Evolutionary conservation across 176 grass and related monocot genomes (phyloP).

Genomic region (Musa troglodytarum): DNA sequence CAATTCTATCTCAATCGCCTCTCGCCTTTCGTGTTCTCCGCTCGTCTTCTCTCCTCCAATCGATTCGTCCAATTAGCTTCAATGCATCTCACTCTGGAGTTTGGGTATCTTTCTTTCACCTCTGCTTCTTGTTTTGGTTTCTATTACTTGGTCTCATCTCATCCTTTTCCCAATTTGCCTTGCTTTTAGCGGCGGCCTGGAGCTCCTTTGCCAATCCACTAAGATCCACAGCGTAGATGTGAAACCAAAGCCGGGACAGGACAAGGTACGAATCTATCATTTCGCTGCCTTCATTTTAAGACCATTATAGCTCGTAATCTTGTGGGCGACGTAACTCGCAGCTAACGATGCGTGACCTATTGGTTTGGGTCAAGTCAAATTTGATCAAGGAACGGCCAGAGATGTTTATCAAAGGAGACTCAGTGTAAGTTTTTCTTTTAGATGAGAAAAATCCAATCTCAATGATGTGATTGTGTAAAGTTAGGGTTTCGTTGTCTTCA

Average conservation of each 20-base stretch:
- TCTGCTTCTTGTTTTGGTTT: not conserved
- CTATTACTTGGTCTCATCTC: not conserved
- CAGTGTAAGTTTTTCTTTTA: conserved; percentile 42
- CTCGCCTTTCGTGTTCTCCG: not conserved
- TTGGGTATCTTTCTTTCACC: conserved; percentile 41
- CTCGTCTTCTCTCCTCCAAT: not conserved
- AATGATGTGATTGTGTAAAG: not conserved
- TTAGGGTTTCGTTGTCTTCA: not conserved
- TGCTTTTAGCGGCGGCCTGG: conserved; percentile 59
- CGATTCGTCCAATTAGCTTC: not conserved
- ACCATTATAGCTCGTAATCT: not conserved
- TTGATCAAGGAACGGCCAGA: conserved; percentile 92
- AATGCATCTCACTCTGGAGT: conserved; percentile 84
- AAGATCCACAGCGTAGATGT: conserved; percentile 78
- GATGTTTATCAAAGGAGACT: conserved; percentile 87
- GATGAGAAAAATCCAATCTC: not conserved
- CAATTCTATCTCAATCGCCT: too few relatives aligned
- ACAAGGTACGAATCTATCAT: conserved; percentile 25
- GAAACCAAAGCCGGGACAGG: conserved; percentile 26
- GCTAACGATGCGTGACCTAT: conserved; percentile 43
- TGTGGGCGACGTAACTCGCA: conserved; percentile 3
- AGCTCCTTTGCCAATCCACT: conserved; percentile 61
- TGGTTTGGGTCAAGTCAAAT: conserved; percentile 71
- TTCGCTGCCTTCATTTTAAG: not conserved
- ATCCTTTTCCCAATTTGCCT: not conserved